phyloP scores from a whole-genome alignment of 2,329 filamentous ascomycete genomes.

The Colletotrichum zoysiae region DNA sequence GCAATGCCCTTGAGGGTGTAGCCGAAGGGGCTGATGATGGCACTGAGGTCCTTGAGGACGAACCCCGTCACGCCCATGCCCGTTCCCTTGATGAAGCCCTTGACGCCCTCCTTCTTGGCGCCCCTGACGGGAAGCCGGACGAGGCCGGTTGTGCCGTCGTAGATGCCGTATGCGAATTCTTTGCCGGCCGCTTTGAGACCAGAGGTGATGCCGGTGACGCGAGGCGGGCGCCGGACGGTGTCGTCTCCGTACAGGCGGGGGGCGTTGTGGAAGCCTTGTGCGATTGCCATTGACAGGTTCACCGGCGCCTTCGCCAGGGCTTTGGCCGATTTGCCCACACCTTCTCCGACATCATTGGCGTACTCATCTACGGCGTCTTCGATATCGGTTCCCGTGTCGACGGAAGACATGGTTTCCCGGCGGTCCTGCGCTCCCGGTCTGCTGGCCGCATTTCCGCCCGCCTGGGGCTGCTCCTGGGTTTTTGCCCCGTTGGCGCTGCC shows the following conservation, averaged over 20 bases:
- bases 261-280: conserved; percentile 79
- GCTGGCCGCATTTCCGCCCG: conserved; percentile 16
- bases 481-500: conserved; percentile 11
- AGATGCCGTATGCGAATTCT: conserved; percentile 73
- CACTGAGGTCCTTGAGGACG: conserved; percentile 74
- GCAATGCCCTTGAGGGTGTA: conserved; percentile 74
- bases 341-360: conserved; percentile 64
- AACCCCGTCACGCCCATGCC: conserved; percentile 75
- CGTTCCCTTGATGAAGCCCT: conserved; percentile 64
- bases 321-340: conserved; percentile 62
- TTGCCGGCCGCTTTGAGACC: conserved; percentile 71
- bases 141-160: conserved; percentile 74
- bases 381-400: conserved; percentile 40
- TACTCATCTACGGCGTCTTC: conserved; percentile 56
- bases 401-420: conserved; percentile 42
- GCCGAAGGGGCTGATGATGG: conserved; percentile 70
- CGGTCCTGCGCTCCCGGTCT: conserved; percentile 30
- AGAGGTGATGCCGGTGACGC: conserved; percentile 74
- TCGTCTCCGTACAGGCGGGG: conserved; percentile 78
- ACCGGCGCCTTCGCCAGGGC: conserved; percentile 70
- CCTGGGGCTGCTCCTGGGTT: conserved; percentile 18
- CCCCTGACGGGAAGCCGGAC: conserved; percentile 70
- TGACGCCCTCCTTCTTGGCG: conserved; percentile 64
- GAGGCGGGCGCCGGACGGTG: conserved; percentile 72
- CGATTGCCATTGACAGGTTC: conserved; percentile 70